phyloP scores from a whole-genome alignment of 2,329 filamentous ascomycete genomes.

The Phialophora tarda region DNA sequence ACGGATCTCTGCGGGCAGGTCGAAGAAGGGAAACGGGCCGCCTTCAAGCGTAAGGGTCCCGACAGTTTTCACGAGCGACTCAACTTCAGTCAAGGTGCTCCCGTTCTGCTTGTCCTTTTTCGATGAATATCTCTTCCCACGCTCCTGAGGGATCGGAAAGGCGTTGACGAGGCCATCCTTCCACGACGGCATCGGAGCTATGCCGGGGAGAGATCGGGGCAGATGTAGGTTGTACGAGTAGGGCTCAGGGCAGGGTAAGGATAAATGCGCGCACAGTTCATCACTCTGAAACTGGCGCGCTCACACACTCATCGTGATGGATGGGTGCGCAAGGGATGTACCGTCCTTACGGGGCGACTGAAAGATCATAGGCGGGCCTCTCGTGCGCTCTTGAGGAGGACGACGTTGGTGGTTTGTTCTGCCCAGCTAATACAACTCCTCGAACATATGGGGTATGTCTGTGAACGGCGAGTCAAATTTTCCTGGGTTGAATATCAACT shows the following conservation, averaged over 20 bases:
- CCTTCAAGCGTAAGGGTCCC: conserved; percentile 18
- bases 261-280: conserved; percentile 17
- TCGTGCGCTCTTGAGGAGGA: conserved; percentile 57
- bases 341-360: conserved; percentile 55
- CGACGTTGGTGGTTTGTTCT: conserved; percentile 52
- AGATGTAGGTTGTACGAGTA: background rate
- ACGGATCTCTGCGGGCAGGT: conserved; percentile 60
- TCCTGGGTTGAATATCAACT: conserved; percentile 60
- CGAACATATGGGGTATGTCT: conserved; percentile 52
- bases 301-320: conserved; percentile 36
- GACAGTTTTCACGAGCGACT: conserved; percentile 21
- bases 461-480: conserved; percentile 66
- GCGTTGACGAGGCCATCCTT: conserved; percentile 39
- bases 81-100: conserved; percentile 6
- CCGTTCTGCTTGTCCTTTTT: conserved; percentile 37
- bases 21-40: conserved; percentile 57
- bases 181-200: conserved; percentile 37
- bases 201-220: background rate
- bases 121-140: conserved; percentile 36
- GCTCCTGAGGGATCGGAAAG: conserved; percentile 39
- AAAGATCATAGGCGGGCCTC: conserved; percentile 53
- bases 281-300: conserved; percentile 18
- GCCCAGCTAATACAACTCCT: conserved; percentile 64
- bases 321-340: conserved; percentile 43
- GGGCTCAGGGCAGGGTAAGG: background rate